Evolutionary conservation across 2,329 filamentous ascomycete species (phyloP), one percentile per base, ranked within the genome.

Genomic region (Metarhizium album): DNA sequence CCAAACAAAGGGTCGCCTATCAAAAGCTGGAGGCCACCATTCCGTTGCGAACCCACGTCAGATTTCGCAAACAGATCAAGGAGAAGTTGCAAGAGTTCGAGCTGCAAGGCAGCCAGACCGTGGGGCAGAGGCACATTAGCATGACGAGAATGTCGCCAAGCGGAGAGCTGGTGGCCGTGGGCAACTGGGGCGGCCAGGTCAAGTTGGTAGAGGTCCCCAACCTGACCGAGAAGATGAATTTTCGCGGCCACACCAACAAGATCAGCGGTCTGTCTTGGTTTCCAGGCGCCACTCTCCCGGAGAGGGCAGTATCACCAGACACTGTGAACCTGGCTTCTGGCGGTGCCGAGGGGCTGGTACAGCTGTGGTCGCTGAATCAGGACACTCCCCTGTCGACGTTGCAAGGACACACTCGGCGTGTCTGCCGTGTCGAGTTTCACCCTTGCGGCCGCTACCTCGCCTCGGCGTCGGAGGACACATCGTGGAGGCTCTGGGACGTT

Each of bases 401-500:
- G 0, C 78, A 83, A 23, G 93, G 91, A 1, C 93, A 98, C 63
- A 83, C 80, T 4, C 87, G 86, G 49, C 84, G 93, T 54, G 90
- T 98, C 8, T 95, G 90, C 60, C 82, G 91, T 51, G 85, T 95
- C 13, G 93, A 95, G 53, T 95, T 97, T 62, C 93, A 98, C 58
- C 93, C 93, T 0, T 95, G 88, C 0, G 91, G 91, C 3, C 79
- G 79, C 54, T 97, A 91, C 62, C 74, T 97, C 5, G 93, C 91
- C 4, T 95, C 90, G 1, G 93, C 93, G 6, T 95, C 90, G 0
- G 93, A 93, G 61, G 93, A 98, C 64, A 95, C 90, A 2, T 95
- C 93, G 0, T 98, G 93, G 93, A 82, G 91, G 43, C 74, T 98
- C 33, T 98, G 93, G 91, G 91, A 97, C 64, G 82, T 97, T 1